A percentile compares a stretch with the other conserved stretches of the same genome.
Conservation (phyloP, 768 basidiomycete genomes). For the Coprinopsis marcescibilis region DNA sequence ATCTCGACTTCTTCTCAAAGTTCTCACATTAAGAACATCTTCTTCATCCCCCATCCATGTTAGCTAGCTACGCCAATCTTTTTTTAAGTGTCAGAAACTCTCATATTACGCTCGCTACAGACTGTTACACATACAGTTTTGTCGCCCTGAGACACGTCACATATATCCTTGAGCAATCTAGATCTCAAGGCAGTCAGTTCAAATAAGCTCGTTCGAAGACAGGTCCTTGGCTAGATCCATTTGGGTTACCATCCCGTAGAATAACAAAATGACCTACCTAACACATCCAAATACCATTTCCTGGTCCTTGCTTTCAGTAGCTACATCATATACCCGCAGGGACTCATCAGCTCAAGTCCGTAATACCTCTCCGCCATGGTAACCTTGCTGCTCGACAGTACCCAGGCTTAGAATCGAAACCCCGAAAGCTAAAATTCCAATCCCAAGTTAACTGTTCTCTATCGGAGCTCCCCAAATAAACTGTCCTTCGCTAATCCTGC, state of each 20-base stretch:
- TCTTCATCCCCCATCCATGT: not conserved
- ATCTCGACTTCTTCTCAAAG: not conserved
- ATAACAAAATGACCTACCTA: not conserved
- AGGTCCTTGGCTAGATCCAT: slow-evolving; percentile 13
- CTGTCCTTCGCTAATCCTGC: not conserved
- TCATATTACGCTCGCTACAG: not conserved
- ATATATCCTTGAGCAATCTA: not conserved
- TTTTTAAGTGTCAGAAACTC: slow-evolving; percentile 1
- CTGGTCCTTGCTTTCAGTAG: not conserved
- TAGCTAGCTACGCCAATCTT: slow-evolving; percentile 3
- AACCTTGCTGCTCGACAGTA: slow-evolving; percentile 5
- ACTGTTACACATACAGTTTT: not conserved
- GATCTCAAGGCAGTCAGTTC: not conserved
- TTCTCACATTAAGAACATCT: not conserved
- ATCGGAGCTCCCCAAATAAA: not conserved
- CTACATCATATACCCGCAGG: not conserved
- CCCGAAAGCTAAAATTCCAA: not conserved
- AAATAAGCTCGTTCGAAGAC: slow-evolving; percentile 4
- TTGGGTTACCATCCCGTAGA: not conserved
- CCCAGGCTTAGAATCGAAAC: not conserved
- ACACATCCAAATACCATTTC: not conserved
- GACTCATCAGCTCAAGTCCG: not conserved
- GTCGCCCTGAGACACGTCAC: not conserved
- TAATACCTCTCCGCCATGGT: not conserved
- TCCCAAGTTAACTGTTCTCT: not conserved